phyloP scores from a whole-genome alignment of 2,329 filamentous ascomycete genomes.

The Nigrospora osmanthi region DNA sequence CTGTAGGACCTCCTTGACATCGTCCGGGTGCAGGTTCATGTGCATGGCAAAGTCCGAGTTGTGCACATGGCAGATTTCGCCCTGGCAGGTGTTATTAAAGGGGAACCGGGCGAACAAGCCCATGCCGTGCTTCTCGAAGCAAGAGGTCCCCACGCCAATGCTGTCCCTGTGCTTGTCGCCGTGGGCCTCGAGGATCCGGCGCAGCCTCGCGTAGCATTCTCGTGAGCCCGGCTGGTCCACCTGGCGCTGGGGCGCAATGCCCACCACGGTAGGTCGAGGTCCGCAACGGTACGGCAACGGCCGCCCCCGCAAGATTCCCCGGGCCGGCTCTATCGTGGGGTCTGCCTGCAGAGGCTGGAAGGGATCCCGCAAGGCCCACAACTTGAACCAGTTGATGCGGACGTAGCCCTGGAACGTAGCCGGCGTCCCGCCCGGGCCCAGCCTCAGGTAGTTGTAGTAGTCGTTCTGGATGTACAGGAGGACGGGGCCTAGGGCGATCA shows the following conservation, averaged over 20 bases:
- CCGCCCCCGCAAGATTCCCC: constrained; percentile 47
- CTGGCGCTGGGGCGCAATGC: constrained; percentile 7
- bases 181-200: constrained; percentile 43
- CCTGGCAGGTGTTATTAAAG: constrained; percentile 62
- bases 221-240: constrained; percentile 49
- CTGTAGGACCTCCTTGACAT: constrained; percentile 63
- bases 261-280: constrained; percentile 29
- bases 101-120: constrained; percentile 64
- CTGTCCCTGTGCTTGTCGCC: constrained; percentile 32
- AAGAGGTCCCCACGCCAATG: constrained; percentile 59
- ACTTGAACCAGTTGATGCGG: constrained; percentile 61
- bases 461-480: constrained; percentile 55
- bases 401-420: constrained; percentile 67
- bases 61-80: constrained; percentile 80
- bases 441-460: constrained; percentile 66
- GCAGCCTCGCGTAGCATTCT: constrained; percentile 47
- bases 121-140: constrained; percentile 75
- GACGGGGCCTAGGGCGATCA: constrained; percentile 42
- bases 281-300: constrained; percentile 55
- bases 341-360: constrained; percentile 49
- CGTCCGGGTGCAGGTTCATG: constrained; percentile 70
- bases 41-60: constrained; percentile 71
- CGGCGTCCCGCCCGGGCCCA: constrained; percentile 76
- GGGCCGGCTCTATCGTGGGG: constrained; percentile 39
- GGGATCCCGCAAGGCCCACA: constrained; percentile 67